Evolutionary conservation across 2,329 filamentous ascomycete species (phyloP).

Genomic region (Tolypocladium guangdongense): DNA sequence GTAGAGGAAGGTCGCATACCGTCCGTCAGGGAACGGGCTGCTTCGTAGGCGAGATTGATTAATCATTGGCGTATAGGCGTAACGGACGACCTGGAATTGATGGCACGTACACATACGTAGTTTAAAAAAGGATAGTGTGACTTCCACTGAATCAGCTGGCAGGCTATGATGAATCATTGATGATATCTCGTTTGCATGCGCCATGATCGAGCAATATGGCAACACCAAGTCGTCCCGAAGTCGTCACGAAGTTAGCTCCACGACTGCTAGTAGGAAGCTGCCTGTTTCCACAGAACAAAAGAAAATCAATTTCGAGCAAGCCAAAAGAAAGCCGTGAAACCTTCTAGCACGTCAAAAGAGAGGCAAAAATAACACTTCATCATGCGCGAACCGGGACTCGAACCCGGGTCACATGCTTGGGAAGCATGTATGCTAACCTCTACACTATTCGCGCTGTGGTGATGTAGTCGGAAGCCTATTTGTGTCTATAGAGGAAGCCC

Average conservation of each 20-base stretch:
- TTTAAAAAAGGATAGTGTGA: neutral
- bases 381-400: conserved; percentile 23
- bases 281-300: neutral
- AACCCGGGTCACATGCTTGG: conserved; percentile 26
- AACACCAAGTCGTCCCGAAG: neutral
- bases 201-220: neutral
- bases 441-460: conserved; percentile 22
- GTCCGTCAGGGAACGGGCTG: neutral
- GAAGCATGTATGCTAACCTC: conserved; percentile 28
- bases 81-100: neutral
- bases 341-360: neutral
- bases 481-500: neutral
- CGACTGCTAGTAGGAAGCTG: neutral
- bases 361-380: neutral
- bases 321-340: neutral
- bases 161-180: neutral
- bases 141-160: too few species aligned
- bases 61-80: neutral
- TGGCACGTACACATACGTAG: neutral
- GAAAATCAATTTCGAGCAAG: too few species aligned
- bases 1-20: neutral
- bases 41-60: neutral
- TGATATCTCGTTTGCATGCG: neutral
- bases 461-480: conserved; percentile 3
- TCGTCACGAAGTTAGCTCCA: neutral